phyloP scores from a whole-genome alignment of 768 basidiomycete species.

The Tulasnella calospora region DNA sequence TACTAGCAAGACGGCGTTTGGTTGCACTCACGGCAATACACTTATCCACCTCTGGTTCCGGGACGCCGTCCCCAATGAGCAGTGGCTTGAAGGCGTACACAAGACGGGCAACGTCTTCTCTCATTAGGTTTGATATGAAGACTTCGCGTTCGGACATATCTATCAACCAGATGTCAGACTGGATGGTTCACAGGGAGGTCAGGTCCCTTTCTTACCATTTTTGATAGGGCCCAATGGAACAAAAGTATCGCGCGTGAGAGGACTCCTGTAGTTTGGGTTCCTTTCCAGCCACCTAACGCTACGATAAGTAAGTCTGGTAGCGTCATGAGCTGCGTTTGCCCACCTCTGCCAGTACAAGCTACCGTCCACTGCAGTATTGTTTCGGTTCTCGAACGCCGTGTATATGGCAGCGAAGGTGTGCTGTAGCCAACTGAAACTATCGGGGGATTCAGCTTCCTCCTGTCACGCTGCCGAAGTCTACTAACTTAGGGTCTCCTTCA shows the following conservation, averaged over 20 bases:
- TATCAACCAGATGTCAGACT: background rate
- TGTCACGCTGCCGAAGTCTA: background rate
- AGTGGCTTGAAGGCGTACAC: conserved; percentile 15
- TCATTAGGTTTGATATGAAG: background rate
- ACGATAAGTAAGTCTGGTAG: background rate
- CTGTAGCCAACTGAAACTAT: conserved; percentile 23
- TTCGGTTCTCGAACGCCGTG: background rate
- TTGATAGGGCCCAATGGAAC: conserved; percentile 13
- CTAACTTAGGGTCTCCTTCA: conserved; percentile 13
- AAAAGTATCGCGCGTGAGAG: background rate
- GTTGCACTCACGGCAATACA: background rate
- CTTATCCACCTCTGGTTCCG: background rate
- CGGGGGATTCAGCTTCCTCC: background rate
- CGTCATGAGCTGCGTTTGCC: background rate
- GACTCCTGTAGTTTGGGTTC: conserved; percentile 15
- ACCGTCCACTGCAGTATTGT: background rate
- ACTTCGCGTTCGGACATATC: conserved; percentile 10
- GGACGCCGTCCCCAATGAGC: background rate
- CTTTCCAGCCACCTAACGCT: background rate
- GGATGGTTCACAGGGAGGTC: background rate
- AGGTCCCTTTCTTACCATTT: background rate
- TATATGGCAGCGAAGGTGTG: background rate
- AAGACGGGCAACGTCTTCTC: conserved; percentile 7
- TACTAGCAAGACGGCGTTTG: background rate
- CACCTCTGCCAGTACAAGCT: conserved; percentile 10